Conservation (phyloP, 495 filamentous ascomycete species). For the Neurospora hispaniola region DNA sequence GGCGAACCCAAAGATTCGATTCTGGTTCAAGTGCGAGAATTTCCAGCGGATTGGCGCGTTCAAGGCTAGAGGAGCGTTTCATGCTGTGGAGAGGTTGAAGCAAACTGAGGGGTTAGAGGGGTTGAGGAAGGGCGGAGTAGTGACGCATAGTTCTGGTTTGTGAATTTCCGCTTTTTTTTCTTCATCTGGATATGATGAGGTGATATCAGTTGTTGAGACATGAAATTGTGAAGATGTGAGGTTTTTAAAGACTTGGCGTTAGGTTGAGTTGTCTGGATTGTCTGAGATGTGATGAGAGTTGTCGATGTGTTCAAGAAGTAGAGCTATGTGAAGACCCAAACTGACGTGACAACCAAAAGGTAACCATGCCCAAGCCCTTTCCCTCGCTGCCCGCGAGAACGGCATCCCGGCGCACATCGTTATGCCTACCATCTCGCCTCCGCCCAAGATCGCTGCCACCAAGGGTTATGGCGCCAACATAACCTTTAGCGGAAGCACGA, state of each 20-base stretch:
- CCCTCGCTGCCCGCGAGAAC: conserved; percentile 64
- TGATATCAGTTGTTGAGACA: neutral
- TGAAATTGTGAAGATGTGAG: neutral
- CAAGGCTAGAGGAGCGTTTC: conserved; percentile 84
- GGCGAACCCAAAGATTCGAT: conserved; percentile 52
- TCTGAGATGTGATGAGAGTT: neutral
- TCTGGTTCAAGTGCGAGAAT: conserved; percentile 98
- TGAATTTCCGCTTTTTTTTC: neutral
- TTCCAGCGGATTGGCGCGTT: conserved; percentile 86
- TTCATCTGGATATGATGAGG: neutral
- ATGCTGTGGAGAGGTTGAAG: conserved; percentile 68
- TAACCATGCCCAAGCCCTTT: conserved; percentile 92
- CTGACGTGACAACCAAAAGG: conserved; percentile 17
- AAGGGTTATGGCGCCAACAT: conserved; percentile 64
- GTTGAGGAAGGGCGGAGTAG: conserved; percentile 54
- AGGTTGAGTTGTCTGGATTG: too few relatives aligned
- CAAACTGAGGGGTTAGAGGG: conserved; percentile 48
- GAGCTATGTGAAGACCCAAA: neutral
- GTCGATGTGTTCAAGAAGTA: neutral
- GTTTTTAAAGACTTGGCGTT: neutral
- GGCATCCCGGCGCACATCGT: conserved; percentile 63
- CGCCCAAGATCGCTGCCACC: conserved; percentile 80
- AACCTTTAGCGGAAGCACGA: conserved; percentile 72
- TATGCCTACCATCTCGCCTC: conserved; percentile 77
- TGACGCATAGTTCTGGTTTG: conserved; percentile 84